phyloP scores from a whole-genome alignment of 345 rosid genomes.

The Gossypium bickii region DNA sequence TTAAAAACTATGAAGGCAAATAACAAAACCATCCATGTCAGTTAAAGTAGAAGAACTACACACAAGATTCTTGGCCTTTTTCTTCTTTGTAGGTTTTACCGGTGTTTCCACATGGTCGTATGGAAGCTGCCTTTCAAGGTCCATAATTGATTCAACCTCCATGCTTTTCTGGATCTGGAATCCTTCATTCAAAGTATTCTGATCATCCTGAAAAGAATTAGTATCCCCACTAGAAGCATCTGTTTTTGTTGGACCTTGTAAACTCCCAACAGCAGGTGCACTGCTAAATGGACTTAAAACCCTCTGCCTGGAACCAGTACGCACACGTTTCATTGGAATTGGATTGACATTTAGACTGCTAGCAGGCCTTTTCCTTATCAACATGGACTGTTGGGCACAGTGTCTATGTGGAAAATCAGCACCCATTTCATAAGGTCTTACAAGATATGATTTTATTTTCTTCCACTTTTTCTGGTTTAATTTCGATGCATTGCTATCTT shows the following conservation, averaged over 20 bases:
- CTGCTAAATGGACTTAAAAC: conserved; percentile 53
- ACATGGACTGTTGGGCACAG: conserved; percentile 38
- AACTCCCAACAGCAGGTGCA: conserved; percentile 46
- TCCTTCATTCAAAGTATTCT: conserved; percentile 73
- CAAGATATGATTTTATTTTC: conserved; percentile 38
- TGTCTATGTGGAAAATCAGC: conserved; percentile 54
- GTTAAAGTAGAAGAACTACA: conserved; percentile 26
- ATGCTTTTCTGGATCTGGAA: conserved; percentile 59
- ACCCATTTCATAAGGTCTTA: conserved; percentile 26
- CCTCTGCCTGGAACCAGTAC: conserved; percentile 87
- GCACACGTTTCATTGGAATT: conserved; percentile 85
- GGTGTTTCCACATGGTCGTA: conserved; percentile 75
- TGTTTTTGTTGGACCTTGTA: conserved; percentile 50
- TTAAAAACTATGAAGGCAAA: conserved; percentile 16
- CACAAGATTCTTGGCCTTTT: conserved; percentile 65
- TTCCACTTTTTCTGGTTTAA: conserved; percentile 52
- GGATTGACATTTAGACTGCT: conserved; percentile 54
- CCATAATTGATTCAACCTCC: conserved; percentile 75
- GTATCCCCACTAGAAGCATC: conserved; percentile 98
- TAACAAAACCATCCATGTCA: conserved; percentile 2
- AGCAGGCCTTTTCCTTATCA: conserved; percentile 65
- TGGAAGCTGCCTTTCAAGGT: conserved; percentile 61
- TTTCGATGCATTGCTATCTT: conserved; percentile 50
- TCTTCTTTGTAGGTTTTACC: conserved; percentile 79
- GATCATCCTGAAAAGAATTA: conserved; percentile 90